Evolutionary conservation across 2,329 filamentous ascomycete species (phyloP).

Genomic region (Penicillium sp.): DNA sequence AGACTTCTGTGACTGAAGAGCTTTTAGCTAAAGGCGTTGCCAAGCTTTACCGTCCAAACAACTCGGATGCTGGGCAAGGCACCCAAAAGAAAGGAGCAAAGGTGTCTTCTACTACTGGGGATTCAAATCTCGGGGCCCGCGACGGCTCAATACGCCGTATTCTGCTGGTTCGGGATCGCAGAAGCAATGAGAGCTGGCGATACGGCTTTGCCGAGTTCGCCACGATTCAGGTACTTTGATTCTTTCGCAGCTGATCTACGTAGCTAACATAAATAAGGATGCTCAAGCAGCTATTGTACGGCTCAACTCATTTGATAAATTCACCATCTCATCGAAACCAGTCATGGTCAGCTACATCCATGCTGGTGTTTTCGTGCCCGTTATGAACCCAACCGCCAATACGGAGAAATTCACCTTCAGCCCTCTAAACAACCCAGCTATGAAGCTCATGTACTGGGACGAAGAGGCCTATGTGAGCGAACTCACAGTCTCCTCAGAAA

Average conservation of each 20-base stretch:
- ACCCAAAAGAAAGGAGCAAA: conserved; percentile 55
- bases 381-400: conserved; percentile 63
- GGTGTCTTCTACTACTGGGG: conserved; percentile 60
- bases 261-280: conserved; percentile 52
- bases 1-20: conserved; percentile 72
- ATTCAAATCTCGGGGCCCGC: conserved; percentile 70
- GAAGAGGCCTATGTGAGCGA: conserved; percentile 73
- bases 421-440: conserved; percentile 69
- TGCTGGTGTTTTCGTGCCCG: conserved; percentile 81
- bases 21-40: conserved; percentile 73
- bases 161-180: conserved; percentile 74
- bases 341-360: conserved; percentile 78
- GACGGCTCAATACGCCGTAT: conserved; percentile 77
- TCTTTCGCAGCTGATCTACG: neutral
- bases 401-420: conserved; percentile 70
- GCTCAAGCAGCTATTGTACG: conserved; percentile 75
- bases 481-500: conserved; percentile 61
- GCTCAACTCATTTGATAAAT: conserved; percentile 72
- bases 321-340: conserved; percentile 76
- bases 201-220: conserved; percentile 87
- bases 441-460: conserved; percentile 78
- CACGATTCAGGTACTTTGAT: conserved; percentile 62
- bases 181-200: conserved; percentile 73
- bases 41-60: conserved; percentile 69
- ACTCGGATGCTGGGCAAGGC: conserved; percentile 35